These are phyloP conservation scores for Mucor saturninus DNA, from an alignment of 371 early-diverging fungal species.

Conservation along the genomic window DNA sequence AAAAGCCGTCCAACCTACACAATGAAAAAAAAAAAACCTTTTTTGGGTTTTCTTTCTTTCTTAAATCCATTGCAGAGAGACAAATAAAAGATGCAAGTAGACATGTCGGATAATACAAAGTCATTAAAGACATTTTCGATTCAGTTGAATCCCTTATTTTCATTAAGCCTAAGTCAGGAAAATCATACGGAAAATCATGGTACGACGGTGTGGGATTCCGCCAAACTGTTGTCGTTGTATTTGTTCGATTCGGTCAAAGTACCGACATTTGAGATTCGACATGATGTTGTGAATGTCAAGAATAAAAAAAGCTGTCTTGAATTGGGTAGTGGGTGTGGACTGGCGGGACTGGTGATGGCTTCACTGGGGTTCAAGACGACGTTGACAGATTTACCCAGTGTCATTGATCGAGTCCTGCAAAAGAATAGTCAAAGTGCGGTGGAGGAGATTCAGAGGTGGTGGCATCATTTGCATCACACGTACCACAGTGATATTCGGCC, in stretches of 20 bases:
- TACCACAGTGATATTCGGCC: slow-evolving; percentile 18
- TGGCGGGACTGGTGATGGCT: slow-evolving; percentile 41
- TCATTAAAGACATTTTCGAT: slow-evolving; percentile 33
- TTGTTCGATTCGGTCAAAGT: slow-evolving; percentile 35
- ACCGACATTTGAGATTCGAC: slow-evolving; percentile 13
- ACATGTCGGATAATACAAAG: slow-evolving; percentile 28
- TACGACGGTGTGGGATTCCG: slow-evolving; percentile 49
- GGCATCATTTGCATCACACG: slow-evolving; percentile 30
- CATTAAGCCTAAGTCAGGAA: slow-evolving; percentile 32
- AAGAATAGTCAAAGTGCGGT: slow-evolving; percentile 24
- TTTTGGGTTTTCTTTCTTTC: background rate
- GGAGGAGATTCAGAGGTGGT: slow-evolving; percentile 35
- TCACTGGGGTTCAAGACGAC: slow-evolving; percentile 40
- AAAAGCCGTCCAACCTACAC: background rate
- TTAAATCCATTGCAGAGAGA: no score
- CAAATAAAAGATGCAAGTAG: slow-evolving; percentile 3
- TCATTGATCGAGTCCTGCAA: slow-evolving; percentile 32
- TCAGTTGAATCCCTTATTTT: slow-evolving; percentile 23
- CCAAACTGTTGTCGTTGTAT: slow-evolving; percentile 37
- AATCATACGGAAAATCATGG: slow-evolving; percentile 46
- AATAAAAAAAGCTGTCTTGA: slow-evolving; percentile 40
- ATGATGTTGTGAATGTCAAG: slow-evolving; percentile 3
- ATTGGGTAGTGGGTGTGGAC: slow-evolving; percentile 48
- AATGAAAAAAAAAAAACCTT: slow-evolving; percentile 7
- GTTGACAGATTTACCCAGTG: slow-evolving; percentile 39